phyloP scores from a whole-genome alignment of 192 early-diverging fungal genomes.

The Umbelopsis vinacea region DNA sequence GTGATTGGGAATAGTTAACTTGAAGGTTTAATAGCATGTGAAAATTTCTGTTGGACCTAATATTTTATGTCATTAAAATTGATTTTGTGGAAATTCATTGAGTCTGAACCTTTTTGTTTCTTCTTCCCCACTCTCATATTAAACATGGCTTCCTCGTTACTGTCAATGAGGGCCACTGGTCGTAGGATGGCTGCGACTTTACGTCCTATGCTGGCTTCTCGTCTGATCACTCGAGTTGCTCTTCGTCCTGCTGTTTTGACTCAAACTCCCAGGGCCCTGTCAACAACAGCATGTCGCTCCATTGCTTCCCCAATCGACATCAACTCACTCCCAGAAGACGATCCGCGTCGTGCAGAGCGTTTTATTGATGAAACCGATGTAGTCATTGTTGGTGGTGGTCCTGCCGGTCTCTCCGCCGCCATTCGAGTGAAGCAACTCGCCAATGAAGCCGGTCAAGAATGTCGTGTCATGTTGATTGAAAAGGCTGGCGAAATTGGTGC shows the following conservation, averaged over 20 bases:
- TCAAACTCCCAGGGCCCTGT: not conserved
- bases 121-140: constrained; percentile 17
- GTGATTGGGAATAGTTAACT: constrained; percentile 39
- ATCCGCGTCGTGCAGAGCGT: constrained; percentile 59
- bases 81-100: not conserved
- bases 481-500: constrained; percentile 95
- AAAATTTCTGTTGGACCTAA: constrained; percentile 5
- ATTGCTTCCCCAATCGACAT: constrained; percentile 44
- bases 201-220: constrained; percentile 13
- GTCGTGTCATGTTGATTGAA: constrained; percentile 90
- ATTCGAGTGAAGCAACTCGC: constrained; percentile 95
- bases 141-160: constrained; percentile 6
- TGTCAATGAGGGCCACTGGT: not conserved
- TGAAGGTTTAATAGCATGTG: not conserved
- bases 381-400: constrained; percentile 94
- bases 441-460: constrained; percentile 76
- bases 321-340: constrained; percentile 42
- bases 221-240: not conserved
- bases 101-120: not conserved
- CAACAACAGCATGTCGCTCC: constrained; percentile 9
- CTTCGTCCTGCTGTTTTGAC: not conserved
- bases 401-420: constrained; percentile 92
- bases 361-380: constrained; percentile 92
- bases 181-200: not conserved
- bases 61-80: not conserved